A percentile compares a stretch with the other conserved stretches of the same genome.
These are phyloP conservation scores for Alternaria arborescens DNA, from an alignment of 2,329 filamentous ascomycete species.

Conservation along the genomic window DNA sequence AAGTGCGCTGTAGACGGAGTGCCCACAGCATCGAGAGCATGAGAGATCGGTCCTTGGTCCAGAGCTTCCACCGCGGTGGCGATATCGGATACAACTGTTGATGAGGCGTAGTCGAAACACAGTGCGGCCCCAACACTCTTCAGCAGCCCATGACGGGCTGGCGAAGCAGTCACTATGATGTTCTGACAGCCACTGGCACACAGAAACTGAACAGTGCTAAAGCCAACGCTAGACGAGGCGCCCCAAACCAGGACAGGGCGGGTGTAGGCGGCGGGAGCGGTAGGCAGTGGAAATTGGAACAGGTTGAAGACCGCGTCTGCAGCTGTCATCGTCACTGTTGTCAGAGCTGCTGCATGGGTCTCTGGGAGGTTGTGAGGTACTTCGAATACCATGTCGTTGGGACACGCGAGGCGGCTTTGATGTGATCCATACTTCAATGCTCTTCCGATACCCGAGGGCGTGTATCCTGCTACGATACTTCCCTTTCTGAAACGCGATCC, in stretches of 20 bases:
- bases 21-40: slow-evolving; percentile 8
- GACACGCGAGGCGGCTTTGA: slow-evolving; percentile 62
- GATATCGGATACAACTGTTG: slow-evolving; percentile 9
- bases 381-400: slow-evolving; percentile 53
- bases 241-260: slow-evolving; percentile 30
- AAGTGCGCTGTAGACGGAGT: background rate
- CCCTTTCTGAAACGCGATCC: slow-evolving; percentile 8
- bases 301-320: slow-evolving; percentile 62
- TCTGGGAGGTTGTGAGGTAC: slow-evolving; percentile 51
- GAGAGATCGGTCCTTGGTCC: slow-evolving; percentile 1
- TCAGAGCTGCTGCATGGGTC: slow-evolving; percentile 59
- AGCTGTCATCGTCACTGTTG: slow-evolving; percentile 63
- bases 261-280: slow-evolving; percentile 51
- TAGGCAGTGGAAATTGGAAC: slow-evolving; percentile 60
- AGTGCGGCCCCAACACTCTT: slow-evolving; percentile 17
- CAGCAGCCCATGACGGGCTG: slow-evolving; percentile 13
- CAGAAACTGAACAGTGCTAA: slow-evolving; percentile 14
- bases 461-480: slow-evolving; percentile 59
- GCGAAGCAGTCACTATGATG: slow-evolving; percentile 23
- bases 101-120: slow-evolving; percentile 18
- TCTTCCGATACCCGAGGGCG: slow-evolving; percentile 55
- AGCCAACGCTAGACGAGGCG: slow-evolving; percentile 20
- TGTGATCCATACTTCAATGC: slow-evolving; percentile 51
- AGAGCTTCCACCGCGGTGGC: slow-evolving; percentile 8
- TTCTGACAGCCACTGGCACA: slow-evolving; percentile 12